Conservation (phyloP, 129 eudicot genomes). For the Logfia minima region DNA sequence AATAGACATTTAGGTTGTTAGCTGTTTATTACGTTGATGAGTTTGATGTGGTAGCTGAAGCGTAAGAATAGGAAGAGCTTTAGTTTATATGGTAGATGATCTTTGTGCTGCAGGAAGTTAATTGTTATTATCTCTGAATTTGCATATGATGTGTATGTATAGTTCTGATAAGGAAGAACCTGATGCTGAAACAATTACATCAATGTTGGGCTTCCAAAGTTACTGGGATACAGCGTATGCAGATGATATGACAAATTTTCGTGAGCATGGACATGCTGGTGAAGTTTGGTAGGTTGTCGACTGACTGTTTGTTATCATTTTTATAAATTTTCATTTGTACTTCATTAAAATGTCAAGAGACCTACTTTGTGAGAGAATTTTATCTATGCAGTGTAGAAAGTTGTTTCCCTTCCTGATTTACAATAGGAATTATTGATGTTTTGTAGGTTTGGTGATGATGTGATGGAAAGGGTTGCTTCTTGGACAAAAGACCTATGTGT, state of each 20-base stretch:
- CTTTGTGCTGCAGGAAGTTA: not conserved
- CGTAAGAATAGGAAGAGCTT: not conserved
- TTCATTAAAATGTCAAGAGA: not conserved
- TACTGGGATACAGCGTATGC: slow-evolving; percentile 95
- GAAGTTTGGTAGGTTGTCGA: slow-evolving; percentile 76
- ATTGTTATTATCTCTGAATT: slow-evolving; percentile 6
- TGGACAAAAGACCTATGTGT: slow-evolving; percentile 88
- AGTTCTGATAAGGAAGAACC: slow-evolving; percentile 99
- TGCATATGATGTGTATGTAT: slow-evolving; percentile 25
- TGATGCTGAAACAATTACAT: slow-evolving; percentile 79
- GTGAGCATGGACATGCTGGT: slow-evolving; percentile 98
- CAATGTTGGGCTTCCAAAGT: slow-evolving; percentile 96
- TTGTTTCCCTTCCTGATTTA: not conserved
- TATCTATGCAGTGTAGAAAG: not conserved
- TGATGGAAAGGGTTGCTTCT: slow-evolving; percentile 88
- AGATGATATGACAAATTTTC: slow-evolving; percentile 83
- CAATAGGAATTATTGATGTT: slow-evolving; percentile 18
- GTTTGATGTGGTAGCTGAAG: slow-evolving; percentile 10
- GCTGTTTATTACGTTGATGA: slow-evolving; percentile 2
- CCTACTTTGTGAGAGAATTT: not conserved
- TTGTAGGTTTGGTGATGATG: slow-evolving; percentile 96
- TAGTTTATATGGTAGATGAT: not conserved
- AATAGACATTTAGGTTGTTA: not conserved
- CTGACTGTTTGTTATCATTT: not conserved
- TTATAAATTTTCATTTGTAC: not conserved